A percentile compares a stretch with the other conserved stretches of the same genome.
phyloP scores from a whole-genome alignment of 1,284 basidiomycete genomes.

The Inonotus hispidus region DNA sequence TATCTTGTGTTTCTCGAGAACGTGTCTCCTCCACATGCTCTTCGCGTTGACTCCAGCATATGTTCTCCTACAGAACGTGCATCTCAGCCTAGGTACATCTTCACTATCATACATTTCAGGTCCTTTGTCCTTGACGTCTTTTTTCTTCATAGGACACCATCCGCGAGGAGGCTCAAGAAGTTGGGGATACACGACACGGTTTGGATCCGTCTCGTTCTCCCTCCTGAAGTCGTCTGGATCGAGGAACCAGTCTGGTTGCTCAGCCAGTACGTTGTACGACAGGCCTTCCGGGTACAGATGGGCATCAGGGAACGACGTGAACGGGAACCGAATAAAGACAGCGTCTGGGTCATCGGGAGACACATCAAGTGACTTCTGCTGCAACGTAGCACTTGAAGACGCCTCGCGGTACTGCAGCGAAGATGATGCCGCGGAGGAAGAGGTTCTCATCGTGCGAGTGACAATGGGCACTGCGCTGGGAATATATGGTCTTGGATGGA shows the following conservation, averaged over 20 bases:
- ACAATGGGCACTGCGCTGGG: slow-evolving; percentile 30
- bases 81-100: slow-evolving; percentile 70
- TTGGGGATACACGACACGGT: slow-evolving; percentile 60
- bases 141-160: slow-evolving; percentile 76
- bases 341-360: slow-evolving; percentile 52
- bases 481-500: slow-evolving; percentile 54
- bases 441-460: slow-evolving; percentile 19
- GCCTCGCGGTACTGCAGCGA: slow-evolving; percentile 26
- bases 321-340: slow-evolving; percentile 68
- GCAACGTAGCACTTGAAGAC: slow-evolving; percentile 32
- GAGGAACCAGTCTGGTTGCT: slow-evolving; percentile 72
- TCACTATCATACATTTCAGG: slow-evolving; percentile 23
- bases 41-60: slow-evolving; percentile 81
- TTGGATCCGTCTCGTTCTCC: slow-evolving; percentile 39
- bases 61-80: slow-evolving; percentile 73
- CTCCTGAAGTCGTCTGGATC: slow-evolving; percentile 58
- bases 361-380: slow-evolving; percentile 59
- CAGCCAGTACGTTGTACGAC: slow-evolving; percentile 60
- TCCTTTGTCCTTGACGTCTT: slow-evolving; percentile 53
- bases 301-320: slow-evolving; percentile 55
- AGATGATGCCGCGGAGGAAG: slow-evolving; percentile 24
- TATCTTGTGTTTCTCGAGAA: slow-evolving; percentile 81
- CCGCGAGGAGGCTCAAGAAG: slow-evolving; percentile 73
- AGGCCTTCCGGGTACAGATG: slow-evolving; percentile 59
- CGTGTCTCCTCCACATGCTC: slow-evolving; percentile 82